Evolutionary conservation across 2,329 filamentous ascomycete genomes (phyloP).

Genomic region (Neospermospora avenae): DNA sequence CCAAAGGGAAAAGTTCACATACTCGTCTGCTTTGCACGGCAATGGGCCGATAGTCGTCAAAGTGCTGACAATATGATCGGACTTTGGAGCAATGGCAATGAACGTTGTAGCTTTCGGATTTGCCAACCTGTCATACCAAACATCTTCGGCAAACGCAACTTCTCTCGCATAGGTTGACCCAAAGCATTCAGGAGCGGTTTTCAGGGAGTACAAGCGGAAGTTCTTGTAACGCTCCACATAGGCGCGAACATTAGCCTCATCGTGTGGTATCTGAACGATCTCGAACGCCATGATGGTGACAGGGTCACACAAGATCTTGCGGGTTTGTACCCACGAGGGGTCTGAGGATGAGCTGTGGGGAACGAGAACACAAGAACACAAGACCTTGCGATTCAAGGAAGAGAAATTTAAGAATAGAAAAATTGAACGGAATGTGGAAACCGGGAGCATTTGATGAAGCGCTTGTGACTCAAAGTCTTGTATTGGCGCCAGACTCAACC

Average conservation of each 20-base stretch:
- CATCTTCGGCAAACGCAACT: conserved; percentile 35
- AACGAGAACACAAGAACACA: conserved; percentile 6
- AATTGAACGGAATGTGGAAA: neutral
- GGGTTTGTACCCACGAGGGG: neutral
- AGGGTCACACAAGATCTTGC: conserved; percentile 1
- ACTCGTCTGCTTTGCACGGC: conserved; percentile 16
- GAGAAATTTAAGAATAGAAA: neutral
- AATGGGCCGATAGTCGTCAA: conserved; percentile 14
- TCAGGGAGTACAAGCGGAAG: conserved; percentile 28
- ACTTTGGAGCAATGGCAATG: conserved; percentile 33
- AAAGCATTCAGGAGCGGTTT: conserved; percentile 36
- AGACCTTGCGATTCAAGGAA: conserved; percentile 1
- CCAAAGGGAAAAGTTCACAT: neutral
- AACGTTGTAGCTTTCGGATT: conserved; percentile 38
- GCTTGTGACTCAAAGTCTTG: conserved; percentile 19
- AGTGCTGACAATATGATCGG: conserved; percentile 32
- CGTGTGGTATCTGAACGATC: conserved; percentile 27
- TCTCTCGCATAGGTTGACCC: conserved; percentile 40
- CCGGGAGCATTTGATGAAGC: conserved; percentile 16
- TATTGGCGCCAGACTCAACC: neutral
- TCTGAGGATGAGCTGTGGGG: neutral
- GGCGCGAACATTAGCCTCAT: conserved; percentile 22
- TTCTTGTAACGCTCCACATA: conserved; percentile 27
- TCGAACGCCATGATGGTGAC: conserved; percentile 24
- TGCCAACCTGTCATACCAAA: conserved; percentile 38